Base-by-base conservation (phyloP, 768 basidiomycete genomes). In the Mycena epipterygia region DNA sequence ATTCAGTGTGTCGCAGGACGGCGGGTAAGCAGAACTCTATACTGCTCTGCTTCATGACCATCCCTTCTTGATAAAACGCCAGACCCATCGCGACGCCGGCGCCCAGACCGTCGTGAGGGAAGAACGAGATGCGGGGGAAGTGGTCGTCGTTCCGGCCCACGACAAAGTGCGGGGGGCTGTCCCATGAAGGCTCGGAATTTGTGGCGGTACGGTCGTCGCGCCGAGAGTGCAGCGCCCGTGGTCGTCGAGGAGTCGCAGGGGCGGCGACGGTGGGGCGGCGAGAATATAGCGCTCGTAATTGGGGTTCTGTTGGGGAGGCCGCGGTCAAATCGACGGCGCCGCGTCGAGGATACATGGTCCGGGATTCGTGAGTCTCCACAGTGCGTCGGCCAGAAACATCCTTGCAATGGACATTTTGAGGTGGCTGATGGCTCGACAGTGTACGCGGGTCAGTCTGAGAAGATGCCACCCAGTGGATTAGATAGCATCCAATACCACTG, bases 21-120 rank as follows among this genome's bases (percentile, higher is more conserved):
- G 48, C 39, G 11, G 62, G 62, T 9, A 70, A 46, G 37, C 48
- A 51, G 30, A 41, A 30, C 13, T 58, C 37, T 48, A 70, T 64
- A 25, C 48, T 70, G 61, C 27, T 60, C n/a, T 64, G n/a, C 35
- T 60, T 59, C 63, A 64, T 64, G 29, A 55, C 32, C 68, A 70
- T 64, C 1, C 68, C 68, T 33, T 70, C 68, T 23, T 64, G 62
- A 32, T 70, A 70, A 44, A 70, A 70, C n/a, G 62, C 68, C 9
- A 70, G 56, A 3, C 68, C 68, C 68, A 64, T 70, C 8, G 68
- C 68, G 21, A 60, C 63, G 5, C 62, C 68, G n/a, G 27, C 29
- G 2, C 61, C 62, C n/a, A 32, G 30, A 17, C 68, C 68, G 25
- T 70, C 56, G 62, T 59, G 25, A 0, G 68, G 68, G 25, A 64